A percentile compares a stretch with the other conserved stretches of the same genome.
These are phyloP conservation scores for Vitis hybrid DNA, from an alignment of 177 flowering plant species.

Conservation along the genomic window DNA sequence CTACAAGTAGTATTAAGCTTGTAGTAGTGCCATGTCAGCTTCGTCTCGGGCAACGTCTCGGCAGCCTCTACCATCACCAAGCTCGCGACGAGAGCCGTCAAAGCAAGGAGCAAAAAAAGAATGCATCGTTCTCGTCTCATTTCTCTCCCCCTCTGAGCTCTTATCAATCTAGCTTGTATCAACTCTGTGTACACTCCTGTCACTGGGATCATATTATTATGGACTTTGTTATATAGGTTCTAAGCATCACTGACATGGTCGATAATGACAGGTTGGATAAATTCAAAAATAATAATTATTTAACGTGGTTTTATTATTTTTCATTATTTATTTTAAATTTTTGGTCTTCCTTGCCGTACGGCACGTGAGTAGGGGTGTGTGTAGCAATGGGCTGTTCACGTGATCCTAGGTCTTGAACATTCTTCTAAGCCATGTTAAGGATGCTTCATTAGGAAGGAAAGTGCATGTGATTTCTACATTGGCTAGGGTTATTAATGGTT, in stretches of 20 bases:
- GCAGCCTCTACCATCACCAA: slow-evolving; percentile 13
- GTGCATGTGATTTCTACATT: slow-evolving; percentile 14
- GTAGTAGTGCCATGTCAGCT: slow-evolving; percentile 52
- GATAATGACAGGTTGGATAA: slow-evolving; percentile 4
- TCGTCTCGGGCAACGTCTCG: slow-evolving; percentile 21
- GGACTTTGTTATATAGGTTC: not conserved
- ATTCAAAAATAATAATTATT: not conserved
- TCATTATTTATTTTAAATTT: not conserved
- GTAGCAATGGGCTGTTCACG: slow-evolving; percentile 15
- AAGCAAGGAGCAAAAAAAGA: slow-evolving; percentile 5
- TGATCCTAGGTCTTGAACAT: slow-evolving; percentile 17
- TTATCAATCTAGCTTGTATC: not conserved
- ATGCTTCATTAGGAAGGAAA: slow-evolving; percentile 3
- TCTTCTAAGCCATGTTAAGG: slow-evolving; percentile 10
- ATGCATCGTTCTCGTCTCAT: not conserved
- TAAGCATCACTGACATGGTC: slow-evolving; percentile 1
- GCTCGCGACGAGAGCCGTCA: slow-evolving; percentile 5
- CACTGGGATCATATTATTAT: not conserved
- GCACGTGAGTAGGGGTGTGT: slow-evolving; percentile 7
- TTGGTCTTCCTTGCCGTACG: not conserved
- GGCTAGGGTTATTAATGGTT: slow-evolving; percentile 4
- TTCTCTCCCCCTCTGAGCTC: not conserved
- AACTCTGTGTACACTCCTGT: no score
- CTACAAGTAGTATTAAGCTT: slow-evolving; percentile 39
- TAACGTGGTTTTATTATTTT: no score